phyloP scores from a whole-genome alignment of 2,329 filamentous ascomycete species.

The Chrysosporium queenslandicum region DNA sequence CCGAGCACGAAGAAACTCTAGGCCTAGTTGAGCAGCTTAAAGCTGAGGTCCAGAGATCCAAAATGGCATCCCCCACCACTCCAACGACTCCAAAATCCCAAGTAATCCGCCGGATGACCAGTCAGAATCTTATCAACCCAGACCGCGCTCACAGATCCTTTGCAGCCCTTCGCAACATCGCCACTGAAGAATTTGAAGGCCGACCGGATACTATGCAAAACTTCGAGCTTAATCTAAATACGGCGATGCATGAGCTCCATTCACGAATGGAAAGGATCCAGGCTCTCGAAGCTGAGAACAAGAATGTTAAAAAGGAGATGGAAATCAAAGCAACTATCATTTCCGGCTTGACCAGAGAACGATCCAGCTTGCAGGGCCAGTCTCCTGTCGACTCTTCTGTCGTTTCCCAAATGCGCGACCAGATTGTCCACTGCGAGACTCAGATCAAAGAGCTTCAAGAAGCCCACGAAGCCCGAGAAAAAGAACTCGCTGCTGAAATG shows the following conservation, averaged over 20 bases:
- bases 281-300: slow-evolving; percentile 74
- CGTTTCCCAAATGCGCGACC: slow-evolving; percentile 74
- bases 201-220: slow-evolving; percentile 78
- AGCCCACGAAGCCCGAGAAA: slow-evolving; percentile 61
- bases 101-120: slow-evolving; percentile 88
- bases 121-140: slow-evolving; percentile 67
- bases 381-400: slow-evolving; percentile 86
- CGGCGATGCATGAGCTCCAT: slow-evolving; percentile 86
- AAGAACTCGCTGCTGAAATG: slow-evolving; percentile 62
- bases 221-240: slow-evolving; percentile 84
- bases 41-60: slow-evolving; percentile 71
- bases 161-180: slow-evolving; percentile 78
- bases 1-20: slow-evolving; percentile 69
- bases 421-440: slow-evolving; percentile 76
- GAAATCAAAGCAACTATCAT: slow-evolving; percentile 95
- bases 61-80: slow-evolving; percentile 43
- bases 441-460: slow-evolving; percentile 66
- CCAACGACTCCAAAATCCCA: slow-evolving; percentile 54
- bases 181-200: slow-evolving; percentile 70
- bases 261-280: slow-evolving; percentile 79
- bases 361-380: slow-evolving; percentile 71
- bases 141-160: slow-evolving; percentile 90
- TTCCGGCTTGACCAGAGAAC: slow-evolving; percentile 80
- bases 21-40: slow-evolving; percentile 87
- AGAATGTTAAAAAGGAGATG: slow-evolving; percentile 84